phyloP scores from a whole-genome alignment of 1,284 basidiomycete genomes.

The Stygiomarasmius scandens region DNA sequence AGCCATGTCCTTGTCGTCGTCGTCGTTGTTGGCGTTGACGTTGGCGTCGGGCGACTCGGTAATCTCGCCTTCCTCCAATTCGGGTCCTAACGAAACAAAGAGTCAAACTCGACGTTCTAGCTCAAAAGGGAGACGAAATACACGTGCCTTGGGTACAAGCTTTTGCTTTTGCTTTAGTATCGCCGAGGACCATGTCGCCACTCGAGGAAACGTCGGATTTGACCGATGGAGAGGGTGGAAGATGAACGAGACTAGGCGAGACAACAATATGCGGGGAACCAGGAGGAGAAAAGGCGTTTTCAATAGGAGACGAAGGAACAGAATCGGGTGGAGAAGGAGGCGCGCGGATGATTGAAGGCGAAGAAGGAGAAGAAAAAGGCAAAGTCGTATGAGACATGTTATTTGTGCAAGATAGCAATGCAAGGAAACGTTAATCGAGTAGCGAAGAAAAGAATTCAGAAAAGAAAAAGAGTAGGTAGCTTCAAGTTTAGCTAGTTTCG shows the following conservation, averaged over 20 bases:
- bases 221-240: background rate
- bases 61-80: slow-evolving; percentile 16
- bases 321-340: slow-evolving; percentile 14
- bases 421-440: slow-evolving; percentile 9
- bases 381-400: slow-evolving; percentile 9
- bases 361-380: background rate
- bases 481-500: background rate
- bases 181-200: too few relatives aligned
- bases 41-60: too few relatives aligned
- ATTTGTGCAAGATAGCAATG: slow-evolving; percentile 13
- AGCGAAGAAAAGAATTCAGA: slow-evolving; percentile 4
- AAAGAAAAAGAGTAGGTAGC: background rate
- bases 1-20: background rate
- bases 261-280: background rate
- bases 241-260: background rate
- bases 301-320: slow-evolving; percentile 12
- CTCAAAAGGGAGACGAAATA: background rate
- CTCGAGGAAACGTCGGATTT: slow-evolving; percentile 1
- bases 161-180: too few relatives aligned
- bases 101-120: too few relatives aligned
- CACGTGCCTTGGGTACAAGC: slow-evolving; percentile 16
- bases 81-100: background rate
- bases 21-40: too few relatives aligned
- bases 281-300: background rate
- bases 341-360: background rate